Base-by-base conservation (phyloP, 345 rosid genomes). In the Capsella bursapastoris region DNA sequence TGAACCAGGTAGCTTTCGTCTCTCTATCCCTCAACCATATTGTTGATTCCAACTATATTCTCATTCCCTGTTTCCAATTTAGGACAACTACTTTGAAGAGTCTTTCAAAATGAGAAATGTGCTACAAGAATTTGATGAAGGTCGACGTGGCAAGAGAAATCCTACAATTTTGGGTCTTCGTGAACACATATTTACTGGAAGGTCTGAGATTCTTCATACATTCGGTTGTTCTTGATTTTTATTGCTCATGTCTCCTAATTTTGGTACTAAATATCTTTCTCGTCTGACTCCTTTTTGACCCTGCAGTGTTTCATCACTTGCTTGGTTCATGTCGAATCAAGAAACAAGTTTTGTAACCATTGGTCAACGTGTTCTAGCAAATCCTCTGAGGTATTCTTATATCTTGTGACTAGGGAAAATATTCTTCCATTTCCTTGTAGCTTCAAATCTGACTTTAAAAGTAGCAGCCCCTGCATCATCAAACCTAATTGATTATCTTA, bases 311-410 rank as follows among this genome's bases (percentile, higher is more conserved):
- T 92, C 99, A 16, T 92, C 99, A 18, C 91, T 96, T 58, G 99
- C 98, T 75, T 92, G 91, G 98, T 96, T 96, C 89, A 96, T 96
- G 99, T 90, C 99, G 68, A 92, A 92, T 84, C 99, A 96, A 80
- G 98, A 96, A 86, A 90, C 93, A 49, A 90, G 98, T 81, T 96
- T 96, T 58, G 97, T 90, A 40, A 96, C 97, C 66, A 92, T 96
- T 40, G 94, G 97, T 69, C 99, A 96, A 79, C 90, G 99, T 58
- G 80, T 92, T 68, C 88, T 96, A 78, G 98, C 99, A 72, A 87
- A 88, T 84, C 98, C 97, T 78, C 78, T 96, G 70, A 89, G 99
- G 99, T 96, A 81, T 71, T 70, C 66, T 64, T 57, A 40, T 16
- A 49, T 43, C 31, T 38, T 67, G 57, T 67, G 43, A 57, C 48